Conservation (phyloP, 208 protist species). For the Leishmania gerbilli region DNA sequence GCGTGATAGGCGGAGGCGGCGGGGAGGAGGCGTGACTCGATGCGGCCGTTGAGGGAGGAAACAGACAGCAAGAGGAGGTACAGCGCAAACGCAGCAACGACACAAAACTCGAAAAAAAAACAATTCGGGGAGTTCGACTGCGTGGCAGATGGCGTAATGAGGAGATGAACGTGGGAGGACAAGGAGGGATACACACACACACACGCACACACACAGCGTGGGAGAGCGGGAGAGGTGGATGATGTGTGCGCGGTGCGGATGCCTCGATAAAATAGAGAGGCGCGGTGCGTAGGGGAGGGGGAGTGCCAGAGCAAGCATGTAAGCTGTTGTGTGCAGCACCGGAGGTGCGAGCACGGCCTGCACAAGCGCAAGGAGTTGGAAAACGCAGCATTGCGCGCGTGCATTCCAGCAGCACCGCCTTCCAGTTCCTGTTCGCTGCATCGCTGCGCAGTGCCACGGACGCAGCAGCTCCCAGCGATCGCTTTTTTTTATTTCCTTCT, state of each 20-base stretch:
- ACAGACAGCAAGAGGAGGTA: neutral
- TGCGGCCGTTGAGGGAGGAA: neutral
- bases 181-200: neutral
- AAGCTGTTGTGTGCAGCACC: neutral
- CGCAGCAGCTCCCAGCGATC: neutral
- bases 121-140: neutral
- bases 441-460: neutral
- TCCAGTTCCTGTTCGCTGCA: neutral
- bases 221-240: neutral
- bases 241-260: neutral
- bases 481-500: neutral
- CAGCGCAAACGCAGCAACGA: neutral
- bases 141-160: neutral
- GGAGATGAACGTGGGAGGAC: neutral
- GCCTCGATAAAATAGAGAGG: neutral
- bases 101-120: neutral
- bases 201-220: neutral
- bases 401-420: neutral
- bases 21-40: neutral
- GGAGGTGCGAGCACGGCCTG: neutral
- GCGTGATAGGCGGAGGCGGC: neutral
- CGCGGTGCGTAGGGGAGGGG: too few relatives aligned
- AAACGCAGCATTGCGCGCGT: neutral
- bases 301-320: neutral
- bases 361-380: neutral